phyloP scores from a whole-genome alignment of 768 basidiomycete species.

The Pulveroboletus sp. region DNA sequence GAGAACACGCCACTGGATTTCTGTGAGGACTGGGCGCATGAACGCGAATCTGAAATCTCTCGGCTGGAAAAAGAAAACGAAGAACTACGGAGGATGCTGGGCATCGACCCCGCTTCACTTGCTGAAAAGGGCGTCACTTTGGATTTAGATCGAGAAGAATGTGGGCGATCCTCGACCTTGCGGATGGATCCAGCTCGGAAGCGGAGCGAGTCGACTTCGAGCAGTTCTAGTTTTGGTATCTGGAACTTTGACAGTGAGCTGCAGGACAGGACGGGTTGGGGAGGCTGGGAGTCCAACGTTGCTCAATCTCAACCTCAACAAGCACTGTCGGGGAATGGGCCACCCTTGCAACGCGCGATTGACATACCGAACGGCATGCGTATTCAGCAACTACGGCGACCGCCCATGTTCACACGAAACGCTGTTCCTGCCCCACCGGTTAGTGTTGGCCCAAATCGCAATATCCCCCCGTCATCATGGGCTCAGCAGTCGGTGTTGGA shows the following conservation, averaged over 20 bases:
- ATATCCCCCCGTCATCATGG: slow-evolving; percentile 39
- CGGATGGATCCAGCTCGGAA: slow-evolving; percentile 19
- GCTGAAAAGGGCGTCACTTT: slow-evolving; percentile 48
- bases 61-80: slow-evolving; percentile 82
- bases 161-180: slow-evolving; percentile 29
- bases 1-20: slow-evolving; percentile 35
- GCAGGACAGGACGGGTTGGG: slow-evolving; percentile 23
- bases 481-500: slow-evolving; percentile 38
- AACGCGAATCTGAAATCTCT: slow-evolving; percentile 82
- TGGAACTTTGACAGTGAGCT: slow-evolving; percentile 32
- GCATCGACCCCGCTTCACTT: slow-evolving; percentile 60
- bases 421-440: slow-evolving; percentile 33
- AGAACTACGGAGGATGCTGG: slow-evolving; percentile 66
- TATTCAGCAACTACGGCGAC: slow-evolving; percentile 49
- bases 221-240: slow-evolving; percentile 17
- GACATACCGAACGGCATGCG: slow-evolving; percentile 51
- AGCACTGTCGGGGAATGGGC: slow-evolving; percentile 19
- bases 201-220: slow-evolving; percentile 26
- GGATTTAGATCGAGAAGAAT: slow-evolving; percentile 45
- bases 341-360: slow-evolving; percentile 43
- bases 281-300: slow-evolving; percentile 25
- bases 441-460: slow-evolving; percentile 33
- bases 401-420: slow-evolving; percentile 48
- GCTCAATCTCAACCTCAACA: slow-evolving; percentile 29
- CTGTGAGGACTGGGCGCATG: slow-evolving; percentile 77